Evolutionary conservation across 371 early-diverging fungal genomes (phyloP), one percentile per base, ranked within the genome.

Genomic region (Mucor plumbeus): DNA sequence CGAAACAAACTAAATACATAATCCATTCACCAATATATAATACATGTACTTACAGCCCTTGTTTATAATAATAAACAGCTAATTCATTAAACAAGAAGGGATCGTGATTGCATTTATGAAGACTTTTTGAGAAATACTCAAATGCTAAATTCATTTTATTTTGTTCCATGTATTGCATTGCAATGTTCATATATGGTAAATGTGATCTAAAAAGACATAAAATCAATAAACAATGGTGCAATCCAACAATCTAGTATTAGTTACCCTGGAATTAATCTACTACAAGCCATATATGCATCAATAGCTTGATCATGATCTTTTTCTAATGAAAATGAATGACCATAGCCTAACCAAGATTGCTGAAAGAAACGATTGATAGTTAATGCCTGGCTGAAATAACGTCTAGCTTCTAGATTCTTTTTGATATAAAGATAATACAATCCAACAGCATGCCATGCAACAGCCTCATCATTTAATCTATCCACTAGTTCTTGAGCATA

Each of bases 231-330:
- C 7, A 19, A 21, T 8, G 7, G 38, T 10, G 19, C 4, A 33
- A 1, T 14, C 7, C 11, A 36, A 8, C 11, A 8, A 21, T 34
- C 34, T n/a, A 33, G 26, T 26, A 21, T 7, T 34, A 41, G 14
- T 61, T 85, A 93, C 93, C 91, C 92, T 43, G 83, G 85, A 53
- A 88, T 85, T 33, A 88, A 71, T 64, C 84, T 80, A 15, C 81
- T 74, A 43, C 91, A 89, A 0, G 82, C 83, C 26, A 82, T 69
- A 68, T 94, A 95, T 0, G 91, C 92, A 33, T 84, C 72, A 31
- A 94, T 90, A 0, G 95, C 95, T 63, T 87, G 87, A 53, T 95
- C 94, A 59, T 88, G 85, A 26, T 92, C 91, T 0, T 88, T 89
- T 64, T 91, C 92, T 9, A 79, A 72, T 4, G 92, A 85, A 73